Conservation (phyloP, 2,329 filamentous ascomycete species). For the Microsporum audouinii region DNA sequence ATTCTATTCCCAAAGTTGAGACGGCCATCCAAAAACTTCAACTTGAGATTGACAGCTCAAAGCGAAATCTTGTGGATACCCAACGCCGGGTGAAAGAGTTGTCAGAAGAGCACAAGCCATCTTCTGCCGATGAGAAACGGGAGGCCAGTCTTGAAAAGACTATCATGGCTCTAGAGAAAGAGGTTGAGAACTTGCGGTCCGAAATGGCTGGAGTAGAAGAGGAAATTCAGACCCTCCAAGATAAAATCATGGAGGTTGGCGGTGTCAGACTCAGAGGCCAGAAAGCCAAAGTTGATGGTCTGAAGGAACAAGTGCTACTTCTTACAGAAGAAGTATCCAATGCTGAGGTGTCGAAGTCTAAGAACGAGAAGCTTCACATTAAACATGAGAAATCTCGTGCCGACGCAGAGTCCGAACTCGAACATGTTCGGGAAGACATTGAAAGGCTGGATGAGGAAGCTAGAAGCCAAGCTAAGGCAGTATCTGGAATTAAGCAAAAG, state of each 20-base stretch:
- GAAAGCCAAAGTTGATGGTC: slow-evolving; percentile 76
- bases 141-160: slow-evolving; percentile 63
- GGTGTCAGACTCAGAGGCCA: slow-evolving; percentile 85
- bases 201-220: slow-evolving; percentile 85
- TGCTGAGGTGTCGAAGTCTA: slow-evolving; percentile 77
- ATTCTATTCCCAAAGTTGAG: slow-evolving; percentile 71
- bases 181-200: slow-evolving; percentile 65
- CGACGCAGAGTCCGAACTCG: slow-evolving; percentile 69
- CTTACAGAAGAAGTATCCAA: slow-evolving; percentile 72
- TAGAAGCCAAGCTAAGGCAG: slow-evolving; percentile 61
- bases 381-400: slow-evolving; percentile 77
- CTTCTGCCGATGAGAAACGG: slow-evolving; percentile 66
- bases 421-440: slow-evolving; percentile 58
- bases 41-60: slow-evolving; percentile 77
- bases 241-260: slow-evolving; percentile 97
- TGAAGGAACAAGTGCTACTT: slow-evolving; percentile 74
- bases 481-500: slow-evolving; percentile 58
- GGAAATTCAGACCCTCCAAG: slow-evolving; percentile 84
- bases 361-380: slow-evolving; percentile 80
- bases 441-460: slow-evolving; percentile 70
- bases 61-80: slow-evolving; percentile 71
- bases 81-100: slow-evolving; percentile 79
- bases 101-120: slow-evolving; percentile 65
- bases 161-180: slow-evolving; percentile 60
- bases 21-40: slow-evolving; percentile 84